Evolutionary conservation across 2,329 filamentous ascomycete genomes (phyloP).

Genomic region (Peltaster fructicola): DNA sequence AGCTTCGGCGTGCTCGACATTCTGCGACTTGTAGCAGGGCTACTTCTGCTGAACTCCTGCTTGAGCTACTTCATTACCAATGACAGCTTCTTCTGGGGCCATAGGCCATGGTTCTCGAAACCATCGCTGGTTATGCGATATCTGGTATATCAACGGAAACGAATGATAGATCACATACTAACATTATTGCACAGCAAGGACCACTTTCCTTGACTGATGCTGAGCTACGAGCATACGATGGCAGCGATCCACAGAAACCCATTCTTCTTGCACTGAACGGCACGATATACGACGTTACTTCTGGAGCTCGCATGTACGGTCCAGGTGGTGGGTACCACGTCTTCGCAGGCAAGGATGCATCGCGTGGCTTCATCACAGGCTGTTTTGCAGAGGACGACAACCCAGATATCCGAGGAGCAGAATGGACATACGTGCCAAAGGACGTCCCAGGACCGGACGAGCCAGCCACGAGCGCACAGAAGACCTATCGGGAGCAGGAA

Average conservation of each 20-base stretch:
- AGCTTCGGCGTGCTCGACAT: conserved; percentile 12
- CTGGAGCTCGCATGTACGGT: conserved; percentile 34
- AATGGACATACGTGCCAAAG: conserved; percentile 62
- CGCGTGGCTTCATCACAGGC: conserved; percentile 76
- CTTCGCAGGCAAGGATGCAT: conserved; percentile 75
- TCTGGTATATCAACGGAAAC: conserved; percentile 31
- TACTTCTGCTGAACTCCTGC: conserved; percentile 19
- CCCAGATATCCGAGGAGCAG: conserved; percentile 69
- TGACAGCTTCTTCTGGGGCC: conserved; percentile 48
- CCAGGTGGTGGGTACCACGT: conserved; percentile 71
- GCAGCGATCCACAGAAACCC: conserved; percentile 53
- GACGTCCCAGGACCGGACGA: conserved; percentile 23
- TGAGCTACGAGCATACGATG: conserved; percentile 61
- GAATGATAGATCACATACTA: conserved; percentile 3
- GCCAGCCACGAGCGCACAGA: conserved; percentile 10
- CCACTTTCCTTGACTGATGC: conserved; percentile 56
- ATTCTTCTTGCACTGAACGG: conserved; percentile 85
- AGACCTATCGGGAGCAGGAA: conserved; percentile 40
- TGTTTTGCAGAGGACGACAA: conserved; percentile 80
- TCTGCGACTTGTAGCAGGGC: conserved; percentile 17
- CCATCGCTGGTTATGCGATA: conserved; percentile 41
- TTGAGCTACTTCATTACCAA: conserved; percentile 23
- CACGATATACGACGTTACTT: conserved; percentile 69
- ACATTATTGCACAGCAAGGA: conserved; percentile 22
- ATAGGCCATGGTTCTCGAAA: conserved; percentile 43